phyloP scores from a whole-genome alignment of 768 basidiomycete genomes.

The Podaxis rugospora region DNA sequence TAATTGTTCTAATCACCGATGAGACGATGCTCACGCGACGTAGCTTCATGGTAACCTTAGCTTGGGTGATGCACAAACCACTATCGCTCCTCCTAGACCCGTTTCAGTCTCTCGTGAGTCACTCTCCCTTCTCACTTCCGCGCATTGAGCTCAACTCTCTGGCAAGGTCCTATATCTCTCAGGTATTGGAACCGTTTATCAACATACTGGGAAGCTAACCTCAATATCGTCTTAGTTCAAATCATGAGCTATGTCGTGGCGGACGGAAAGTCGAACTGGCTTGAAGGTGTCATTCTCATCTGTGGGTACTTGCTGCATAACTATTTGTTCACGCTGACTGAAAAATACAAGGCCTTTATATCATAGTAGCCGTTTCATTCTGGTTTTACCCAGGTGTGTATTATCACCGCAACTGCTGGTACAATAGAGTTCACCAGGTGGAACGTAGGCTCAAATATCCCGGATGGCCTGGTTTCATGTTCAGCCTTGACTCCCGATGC shows the following conservation, averaged over 20 bases:
- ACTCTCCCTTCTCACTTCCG: conserved; percentile 14
- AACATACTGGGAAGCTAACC: neutral
- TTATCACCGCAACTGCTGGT: neutral
- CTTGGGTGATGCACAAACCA: conserved; percentile 78
- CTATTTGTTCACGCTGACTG: neutral
- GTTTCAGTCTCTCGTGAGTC: conserved; percentile 59
- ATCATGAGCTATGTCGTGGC: conserved; percentile 83
- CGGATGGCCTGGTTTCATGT: conserved; percentile 10
- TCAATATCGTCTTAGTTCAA: conserved; percentile 40
- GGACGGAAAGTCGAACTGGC: conserved; percentile 88
- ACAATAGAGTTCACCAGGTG: neutral
- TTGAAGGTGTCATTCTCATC: conserved; percentile 84
- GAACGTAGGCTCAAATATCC: conserved; percentile 19
- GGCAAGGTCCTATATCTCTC: conserved; percentile 43
- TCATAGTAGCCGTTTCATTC: conserved; percentile 69
- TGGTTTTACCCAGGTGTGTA: conserved; percentile 59
- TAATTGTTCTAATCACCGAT: neutral
- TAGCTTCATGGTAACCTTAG: conserved; percentile 73
- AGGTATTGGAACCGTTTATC: conserved; percentile 24
- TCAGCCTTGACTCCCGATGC: neutral
- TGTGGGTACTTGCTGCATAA: conserved; percentile 31
- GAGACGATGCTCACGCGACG: neutral
- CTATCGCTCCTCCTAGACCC: conserved; percentile 83
- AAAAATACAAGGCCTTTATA: conserved; percentile 49
- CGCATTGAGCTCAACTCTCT: neutral